phyloP scores from a whole-genome alignment of 2,329 filamentous ascomycete species.

The Rutstroemia sp. region DNA sequence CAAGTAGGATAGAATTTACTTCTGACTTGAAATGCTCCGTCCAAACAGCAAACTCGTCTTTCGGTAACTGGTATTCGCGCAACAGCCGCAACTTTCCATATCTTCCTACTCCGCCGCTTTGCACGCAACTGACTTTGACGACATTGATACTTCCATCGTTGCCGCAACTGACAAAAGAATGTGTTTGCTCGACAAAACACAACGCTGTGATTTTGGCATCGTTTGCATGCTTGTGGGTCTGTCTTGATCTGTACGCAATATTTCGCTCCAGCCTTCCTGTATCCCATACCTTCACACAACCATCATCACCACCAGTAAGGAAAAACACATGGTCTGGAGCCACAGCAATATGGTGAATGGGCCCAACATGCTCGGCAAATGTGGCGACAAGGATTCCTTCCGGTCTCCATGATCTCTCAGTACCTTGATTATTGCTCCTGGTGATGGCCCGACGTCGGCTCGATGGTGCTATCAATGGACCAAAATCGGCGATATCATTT shows the following conservation, averaged over 20 bases:
- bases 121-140: constrained; percentile 60
- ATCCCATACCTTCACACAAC: constrained; percentile 89
- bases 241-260: constrained; percentile 76
- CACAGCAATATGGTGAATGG: constrained; percentile 73
- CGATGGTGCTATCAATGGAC: constrained; percentile 69
- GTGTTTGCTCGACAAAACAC: constrained; percentile 88
- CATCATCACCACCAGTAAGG: constrained; percentile 86
- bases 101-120: constrained; percentile 50
- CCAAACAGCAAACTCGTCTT: constrained; percentile 76
- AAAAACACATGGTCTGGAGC: constrained; percentile 94
- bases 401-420: constrained; percentile 68
- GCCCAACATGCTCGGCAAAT: constrained; percentile 78
- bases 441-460: constrained; percentile 45
- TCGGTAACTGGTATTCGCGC: constrained; percentile 70
- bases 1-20: constrained; percentile 69
- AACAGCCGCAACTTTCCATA: constrained; percentile 74
- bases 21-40: constrained; percentile 86
- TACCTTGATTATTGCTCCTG: constrained; percentile 23
- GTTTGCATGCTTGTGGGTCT: constrained; percentile 70
- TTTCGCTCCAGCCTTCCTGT: constrained; percentile 84
- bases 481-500: constrained; percentile 62
- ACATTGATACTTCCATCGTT: constrained; percentile 87
- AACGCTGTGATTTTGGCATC: constrained; percentile 71
- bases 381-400: constrained; percentile 78
- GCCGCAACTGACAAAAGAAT: constrained; percentile 86